These are phyloP conservation scores for Apiotrichum laibachii DNA, from an alignment of 1,284 basidiomycete species.

Conservation along the genomic window DNA sequence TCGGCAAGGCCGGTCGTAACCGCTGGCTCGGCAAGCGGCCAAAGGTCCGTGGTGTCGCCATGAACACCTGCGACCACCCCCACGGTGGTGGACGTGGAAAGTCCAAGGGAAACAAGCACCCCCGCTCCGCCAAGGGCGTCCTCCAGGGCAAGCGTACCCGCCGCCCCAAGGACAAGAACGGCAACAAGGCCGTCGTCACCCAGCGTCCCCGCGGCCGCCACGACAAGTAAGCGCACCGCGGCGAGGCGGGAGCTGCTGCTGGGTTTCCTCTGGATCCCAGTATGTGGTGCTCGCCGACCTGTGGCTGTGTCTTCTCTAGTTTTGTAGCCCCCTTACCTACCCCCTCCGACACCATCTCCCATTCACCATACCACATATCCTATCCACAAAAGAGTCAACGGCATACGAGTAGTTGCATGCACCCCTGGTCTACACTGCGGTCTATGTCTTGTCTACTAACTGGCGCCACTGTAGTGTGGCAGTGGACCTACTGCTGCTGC, in stretches of 20 bases:
- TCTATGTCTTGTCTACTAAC: background rate
- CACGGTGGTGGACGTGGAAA: constrained; percentile 97
- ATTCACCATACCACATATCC: background rate
- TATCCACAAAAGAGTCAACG: background rate
- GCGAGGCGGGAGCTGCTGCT: too few species aligned
- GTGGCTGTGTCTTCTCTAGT: background rate
- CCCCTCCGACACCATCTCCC: background rate
- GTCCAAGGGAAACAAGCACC: constrained; percentile 92
- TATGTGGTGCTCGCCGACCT: background rate
- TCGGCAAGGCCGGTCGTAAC: constrained; percentile 88
- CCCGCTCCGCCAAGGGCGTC: constrained; percentile 87
- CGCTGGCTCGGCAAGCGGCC: constrained; percentile 87
- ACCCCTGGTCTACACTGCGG: constrained; percentile 16
- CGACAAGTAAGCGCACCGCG: background rate
- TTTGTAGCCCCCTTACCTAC: background rate
- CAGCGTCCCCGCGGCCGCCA: constrained; percentile 73
- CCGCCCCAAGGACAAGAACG: constrained; percentile 83
- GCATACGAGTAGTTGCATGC: constrained; percentile 18
- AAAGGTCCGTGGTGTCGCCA: constrained; percentile 91
- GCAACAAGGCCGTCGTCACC: constrained; percentile 91
- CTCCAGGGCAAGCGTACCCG: constrained; percentile 89
- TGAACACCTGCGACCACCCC: constrained; percentile 98
- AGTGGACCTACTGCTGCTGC: background rate
- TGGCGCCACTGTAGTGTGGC: background rate
- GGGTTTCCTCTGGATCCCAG: too few species aligned